Evolutionary conservation across 1,139 yeast genomes (phyloP).

Genomic region (Pichia sp.): DNA sequence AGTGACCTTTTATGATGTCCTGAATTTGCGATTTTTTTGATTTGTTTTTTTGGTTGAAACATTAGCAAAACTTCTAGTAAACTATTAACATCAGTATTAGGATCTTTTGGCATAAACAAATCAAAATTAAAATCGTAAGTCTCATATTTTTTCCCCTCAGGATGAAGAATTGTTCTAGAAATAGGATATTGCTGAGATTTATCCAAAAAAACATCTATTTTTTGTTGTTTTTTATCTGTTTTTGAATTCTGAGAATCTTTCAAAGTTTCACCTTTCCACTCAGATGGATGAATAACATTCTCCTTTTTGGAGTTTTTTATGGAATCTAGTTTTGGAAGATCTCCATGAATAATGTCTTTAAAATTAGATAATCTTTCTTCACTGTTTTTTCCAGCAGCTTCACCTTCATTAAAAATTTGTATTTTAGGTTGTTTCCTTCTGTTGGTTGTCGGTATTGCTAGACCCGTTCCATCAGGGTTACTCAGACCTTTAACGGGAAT

Average conservation of each 20-base stretch:
- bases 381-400: not conserved
- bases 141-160: constrained; percentile 55
- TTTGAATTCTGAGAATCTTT: constrained; percentile 20
- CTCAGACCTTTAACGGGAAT: constrained; percentile 4
- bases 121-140: constrained; percentile 54
- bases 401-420: constrained; percentile 13
- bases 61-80: constrained; percentile 9
- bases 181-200: constrained; percentile 18
- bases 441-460: constrained; percentile 1
- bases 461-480: constrained; percentile 19
- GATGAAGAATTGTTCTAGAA: constrained; percentile 37
- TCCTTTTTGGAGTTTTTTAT: constrained; percentile 53
- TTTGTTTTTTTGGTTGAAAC: constrained; percentile 2
- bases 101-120: constrained; percentile 37
- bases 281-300: constrained; percentile 44
- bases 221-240: constrained; percentile 1
- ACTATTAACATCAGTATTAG: constrained; percentile 18
- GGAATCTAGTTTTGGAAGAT: constrained; percentile 35
- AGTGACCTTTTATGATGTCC: not conserved
- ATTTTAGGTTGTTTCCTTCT: constrained; percentile 12
- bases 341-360: not conserved
- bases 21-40: not conserved
- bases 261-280: constrained; percentile 58
- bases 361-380: not conserved
- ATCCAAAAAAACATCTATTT: constrained; percentile 19